Evolutionary conservation across 2,329 filamentous ascomycete genomes (phyloP).

Genomic region (Colletotrichum acutatum): DNA sequence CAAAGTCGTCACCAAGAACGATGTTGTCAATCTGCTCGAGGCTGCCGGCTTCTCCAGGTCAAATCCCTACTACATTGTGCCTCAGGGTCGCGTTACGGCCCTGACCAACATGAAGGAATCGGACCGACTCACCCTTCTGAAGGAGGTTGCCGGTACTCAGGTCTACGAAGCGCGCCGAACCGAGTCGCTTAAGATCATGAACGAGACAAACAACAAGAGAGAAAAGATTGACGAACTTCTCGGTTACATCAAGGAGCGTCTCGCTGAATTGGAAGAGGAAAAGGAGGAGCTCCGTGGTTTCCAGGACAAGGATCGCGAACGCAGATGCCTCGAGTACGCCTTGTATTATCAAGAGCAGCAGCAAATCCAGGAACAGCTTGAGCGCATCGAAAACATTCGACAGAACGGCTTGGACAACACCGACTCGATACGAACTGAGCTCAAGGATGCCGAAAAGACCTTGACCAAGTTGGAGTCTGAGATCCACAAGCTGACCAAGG

Average conservation of each 20-base stretch:
- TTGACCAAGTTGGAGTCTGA: conserved; percentile 81
- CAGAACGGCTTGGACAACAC: conserved; percentile 86
- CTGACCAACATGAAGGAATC: conserved; percentile 99
- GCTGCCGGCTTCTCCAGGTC: conserved; percentile 96
- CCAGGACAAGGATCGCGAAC: conserved; percentile 93
- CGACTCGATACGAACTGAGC: conserved; percentile 81
- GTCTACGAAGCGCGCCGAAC: conserved; percentile 93
- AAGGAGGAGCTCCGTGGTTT: conserved; percentile 95
- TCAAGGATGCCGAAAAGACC: conserved; percentile 81
- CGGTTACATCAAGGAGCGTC: conserved; percentile 89
- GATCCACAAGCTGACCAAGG: conserved; percentile 82
- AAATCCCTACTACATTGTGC: conserved; percentile 99
- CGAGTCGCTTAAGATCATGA: conserved; percentile 96
- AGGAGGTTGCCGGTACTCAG: conserved; percentile 98
- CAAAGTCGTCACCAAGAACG: conserved; percentile 93
- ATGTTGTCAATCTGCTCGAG: conserved; percentile 95
- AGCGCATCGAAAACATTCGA: conserved; percentile 83
- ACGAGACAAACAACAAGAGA: conserved; percentile 94
- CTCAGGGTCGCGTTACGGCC: conserved; percentile 93
- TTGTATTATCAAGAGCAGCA: conserved; percentile 92
- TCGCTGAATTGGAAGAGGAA: conserved; percentile 92
- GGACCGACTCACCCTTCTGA: conserved; percentile 87
- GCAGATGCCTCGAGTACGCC: conserved; percentile 92
- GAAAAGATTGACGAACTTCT: conserved; percentile 94
- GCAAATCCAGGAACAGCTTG: conserved; percentile 79